phyloP scores from a whole-genome alignment of 202 grass and related monocot species.

The Panicum virgatum region DNA sequence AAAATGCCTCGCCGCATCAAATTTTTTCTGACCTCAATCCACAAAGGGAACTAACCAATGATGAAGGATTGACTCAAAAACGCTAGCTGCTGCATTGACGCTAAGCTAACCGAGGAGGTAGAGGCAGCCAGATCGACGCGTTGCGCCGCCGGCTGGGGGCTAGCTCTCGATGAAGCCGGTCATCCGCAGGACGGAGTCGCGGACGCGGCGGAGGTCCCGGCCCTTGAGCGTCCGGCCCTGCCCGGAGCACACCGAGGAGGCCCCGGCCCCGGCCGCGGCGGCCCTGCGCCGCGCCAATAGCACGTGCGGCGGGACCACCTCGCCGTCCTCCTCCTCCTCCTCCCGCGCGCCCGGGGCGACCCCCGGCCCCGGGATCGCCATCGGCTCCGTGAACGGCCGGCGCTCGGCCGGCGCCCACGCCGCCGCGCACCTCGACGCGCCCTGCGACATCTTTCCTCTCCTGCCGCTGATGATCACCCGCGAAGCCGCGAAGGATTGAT shows the following conservation, averaged over 20 bases:
- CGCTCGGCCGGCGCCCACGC: constrained; percentile 15
- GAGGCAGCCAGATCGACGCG: too few relatives aligned
- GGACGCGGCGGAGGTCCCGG: constrained; percentile 64
- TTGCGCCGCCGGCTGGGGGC: background rate
- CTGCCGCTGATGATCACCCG: background rate
- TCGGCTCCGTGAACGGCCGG: constrained; percentile 42
- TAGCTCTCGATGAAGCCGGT: constrained; percentile 89
- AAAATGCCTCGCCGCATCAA: background rate
- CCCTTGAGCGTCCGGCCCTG: constrained; percentile 88
- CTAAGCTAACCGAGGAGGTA: background rate
- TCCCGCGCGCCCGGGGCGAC: background rate
- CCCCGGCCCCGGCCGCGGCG: background rate
- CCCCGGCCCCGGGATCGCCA: constrained; percentile 47
- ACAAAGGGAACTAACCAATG: background rate
- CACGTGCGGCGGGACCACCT: constrained; percentile 69
- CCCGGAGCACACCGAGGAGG: constrained; percentile 67
- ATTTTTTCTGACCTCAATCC: background rate
- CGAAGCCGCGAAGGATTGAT: background rate
- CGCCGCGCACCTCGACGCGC: constrained; percentile 15
- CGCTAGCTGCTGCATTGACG: background rate
- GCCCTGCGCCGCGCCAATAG: constrained; percentile 57
- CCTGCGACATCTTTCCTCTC: constrained; percentile 13
- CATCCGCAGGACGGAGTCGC: constrained; percentile 78
- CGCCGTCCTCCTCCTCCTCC: background rate
- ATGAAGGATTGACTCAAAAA: background rate